Conservation (phyloP, 2,329 filamentous ascomycete species). For the Colletotrichum incanum region DNA sequence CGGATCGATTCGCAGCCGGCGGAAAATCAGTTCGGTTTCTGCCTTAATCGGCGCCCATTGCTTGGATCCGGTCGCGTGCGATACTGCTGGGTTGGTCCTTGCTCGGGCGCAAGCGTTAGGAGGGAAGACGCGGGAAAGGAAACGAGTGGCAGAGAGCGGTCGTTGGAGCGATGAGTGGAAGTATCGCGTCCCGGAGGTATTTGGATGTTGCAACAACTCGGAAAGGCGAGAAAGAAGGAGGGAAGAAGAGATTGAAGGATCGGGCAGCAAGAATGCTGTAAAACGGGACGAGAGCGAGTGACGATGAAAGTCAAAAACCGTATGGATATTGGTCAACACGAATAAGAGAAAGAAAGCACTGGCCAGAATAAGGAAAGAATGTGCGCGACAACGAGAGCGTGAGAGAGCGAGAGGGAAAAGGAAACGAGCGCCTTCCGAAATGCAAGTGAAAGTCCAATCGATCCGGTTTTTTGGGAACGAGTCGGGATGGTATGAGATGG, state of each 20-base stretch:
- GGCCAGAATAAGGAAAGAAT: constrained; percentile 24
- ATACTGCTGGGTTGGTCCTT: constrained; percentile 39
- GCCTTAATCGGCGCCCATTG: constrained; percentile 26
- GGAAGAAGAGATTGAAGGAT: background rate
- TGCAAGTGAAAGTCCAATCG: constrained; percentile 4
- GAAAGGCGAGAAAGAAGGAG: constrained; percentile 10
- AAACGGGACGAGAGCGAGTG: constrained; percentile 23
- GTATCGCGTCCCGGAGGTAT: background rate
- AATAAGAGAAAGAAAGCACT: constrained; percentile 33
- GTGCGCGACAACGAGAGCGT: background rate
- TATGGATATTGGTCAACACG: constrained; percentile 4
- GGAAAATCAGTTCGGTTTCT: constrained; percentile 29
- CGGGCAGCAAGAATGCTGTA: constrained; percentile 24
- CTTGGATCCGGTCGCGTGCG: constrained; percentile 28
- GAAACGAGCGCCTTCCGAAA: constrained; percentile 17
- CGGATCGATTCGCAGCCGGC: constrained; percentile 33
- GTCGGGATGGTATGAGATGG: constrained; percentile 3
- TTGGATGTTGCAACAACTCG: background rate
- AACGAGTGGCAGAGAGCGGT: constrained; percentile 23
- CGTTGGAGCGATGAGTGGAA: constrained; percentile 3
- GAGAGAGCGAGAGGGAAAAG: constrained; percentile 16
- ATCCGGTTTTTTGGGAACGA: constrained; percentile 11
- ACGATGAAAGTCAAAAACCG: constrained; percentile 27
- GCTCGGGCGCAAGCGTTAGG: constrained; percentile 23
- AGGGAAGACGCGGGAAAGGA: constrained; percentile 19